phyloP scores from a whole-genome alignment of 139 green algal genomes.

The Picochlorum costavermella region DNA sequence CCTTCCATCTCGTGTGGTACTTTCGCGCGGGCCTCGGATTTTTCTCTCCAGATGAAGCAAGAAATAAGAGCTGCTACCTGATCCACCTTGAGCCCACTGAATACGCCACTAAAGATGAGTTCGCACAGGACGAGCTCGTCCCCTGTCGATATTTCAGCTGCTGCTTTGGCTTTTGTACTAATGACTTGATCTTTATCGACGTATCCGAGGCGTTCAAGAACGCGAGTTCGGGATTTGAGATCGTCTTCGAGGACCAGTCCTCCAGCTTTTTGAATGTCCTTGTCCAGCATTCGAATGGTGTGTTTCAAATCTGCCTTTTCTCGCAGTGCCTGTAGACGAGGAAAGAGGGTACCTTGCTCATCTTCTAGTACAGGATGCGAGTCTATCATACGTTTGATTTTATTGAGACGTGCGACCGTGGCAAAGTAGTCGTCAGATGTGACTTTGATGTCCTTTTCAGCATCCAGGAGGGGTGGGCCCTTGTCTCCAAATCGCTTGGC shows the following conservation, averaged over 20 bases:
- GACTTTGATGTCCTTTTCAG: constrained; percentile 60
- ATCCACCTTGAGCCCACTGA: constrained; percentile 43
- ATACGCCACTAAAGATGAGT: constrained; percentile 65
- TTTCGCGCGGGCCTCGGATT: constrained; percentile 33
- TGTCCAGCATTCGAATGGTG: constrained; percentile 28
- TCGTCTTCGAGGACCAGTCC: constrained; percentile 61
- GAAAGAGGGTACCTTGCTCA: constrained; percentile 15
- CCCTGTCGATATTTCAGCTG: constrained; percentile 44
- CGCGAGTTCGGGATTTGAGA: constrained; percentile 39
- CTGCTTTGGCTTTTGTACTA: constrained; percentile 52
- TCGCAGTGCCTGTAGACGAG: constrained; percentile 30
- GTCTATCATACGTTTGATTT: constrained; percentile 38
- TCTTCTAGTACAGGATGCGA: constrained; percentile 33
- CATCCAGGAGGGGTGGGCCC: constrained; percentile 48
- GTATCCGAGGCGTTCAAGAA: constrained; percentile 60
- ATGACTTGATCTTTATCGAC: constrained; percentile 47
- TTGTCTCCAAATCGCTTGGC: constrained; percentile 21
- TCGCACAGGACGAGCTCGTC: constrained; percentile 74
- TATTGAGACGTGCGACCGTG: constrained; percentile 31
- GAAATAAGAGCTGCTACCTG: constrained; percentile 50
- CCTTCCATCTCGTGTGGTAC: constrained; percentile 46
- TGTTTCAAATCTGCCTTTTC: constrained; percentile 30
- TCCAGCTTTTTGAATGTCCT: constrained; percentile 44
- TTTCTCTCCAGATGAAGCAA: constrained; percentile 70
- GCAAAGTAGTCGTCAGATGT: constrained; percentile 13